Evolutionary conservation across 179 eudicot species (phyloP).

Genomic region (Spergularia azorica): DNA sequence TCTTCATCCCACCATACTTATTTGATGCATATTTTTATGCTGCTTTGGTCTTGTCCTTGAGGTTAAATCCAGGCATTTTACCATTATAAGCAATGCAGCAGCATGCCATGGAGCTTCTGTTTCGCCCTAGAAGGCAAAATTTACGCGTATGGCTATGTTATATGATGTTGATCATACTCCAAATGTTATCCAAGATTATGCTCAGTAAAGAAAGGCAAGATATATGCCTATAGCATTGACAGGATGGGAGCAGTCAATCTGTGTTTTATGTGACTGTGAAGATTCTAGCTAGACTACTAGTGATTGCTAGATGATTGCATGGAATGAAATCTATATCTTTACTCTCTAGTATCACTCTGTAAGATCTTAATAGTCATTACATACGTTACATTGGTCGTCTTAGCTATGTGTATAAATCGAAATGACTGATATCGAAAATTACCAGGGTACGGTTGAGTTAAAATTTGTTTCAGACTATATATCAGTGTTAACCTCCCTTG

Average conservation of each 20-base stretch:
- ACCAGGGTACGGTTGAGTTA: too few relatives aligned
- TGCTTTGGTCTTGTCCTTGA: constrained; percentile 22
- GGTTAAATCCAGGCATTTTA: neutral
- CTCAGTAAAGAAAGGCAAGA: constrained; percentile 4
- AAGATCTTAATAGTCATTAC: neutral
- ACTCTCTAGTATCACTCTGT: neutral
- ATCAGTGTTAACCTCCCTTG: too few relatives aligned
- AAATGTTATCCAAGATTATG: constrained; percentile 19
- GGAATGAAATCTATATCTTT: neutral
- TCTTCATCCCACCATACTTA: constrained; percentile 8
- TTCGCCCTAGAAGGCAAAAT: neutral
- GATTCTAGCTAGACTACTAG: neutral
- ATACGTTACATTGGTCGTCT: too few relatives aligned
- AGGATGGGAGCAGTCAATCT: neutral
- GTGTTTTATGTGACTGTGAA: neutral
- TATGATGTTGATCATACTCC: neutral
- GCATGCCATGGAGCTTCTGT: neutral
- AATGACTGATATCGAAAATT: too few relatives aligned
- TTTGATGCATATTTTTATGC: constrained; percentile 11
- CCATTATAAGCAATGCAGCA: neutral
- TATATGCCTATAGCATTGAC: constrained; percentile 9
- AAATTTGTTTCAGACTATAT: too few relatives aligned
- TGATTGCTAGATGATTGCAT: neutral
- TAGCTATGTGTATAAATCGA: too few relatives aligned
- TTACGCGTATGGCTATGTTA: constrained; percentile 4